These are phyloP conservation scores for Camellia granthamiana DNA, from an alignment of 148 eudicot species.

Conservation along the genomic window DNA sequence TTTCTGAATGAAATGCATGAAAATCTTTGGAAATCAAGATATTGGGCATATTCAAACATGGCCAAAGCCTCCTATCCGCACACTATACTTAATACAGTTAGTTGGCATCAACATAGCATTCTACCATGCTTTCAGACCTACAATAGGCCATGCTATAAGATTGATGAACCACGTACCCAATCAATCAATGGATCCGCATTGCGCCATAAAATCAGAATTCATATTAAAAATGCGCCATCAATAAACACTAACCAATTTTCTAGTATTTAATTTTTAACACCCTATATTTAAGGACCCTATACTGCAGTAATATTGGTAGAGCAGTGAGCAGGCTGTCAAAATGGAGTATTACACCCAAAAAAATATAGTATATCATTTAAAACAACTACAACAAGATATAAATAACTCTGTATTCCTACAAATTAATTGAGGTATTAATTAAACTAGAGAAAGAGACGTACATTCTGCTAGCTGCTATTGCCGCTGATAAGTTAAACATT, in stretches of 20 bases:
- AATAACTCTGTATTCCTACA: not conserved
- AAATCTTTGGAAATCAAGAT: no score
- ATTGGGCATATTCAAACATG: no score
- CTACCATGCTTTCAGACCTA: not conserved
- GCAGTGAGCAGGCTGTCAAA: no score
- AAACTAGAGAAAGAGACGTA: conserved; percentile 32
- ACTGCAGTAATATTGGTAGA: not conserved
- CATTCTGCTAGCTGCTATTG: conserved; percentile 91
- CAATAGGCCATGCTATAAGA: not conserved
- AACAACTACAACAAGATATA: not conserved
- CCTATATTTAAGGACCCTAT: not conserved
- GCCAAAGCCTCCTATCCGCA: not conserved
- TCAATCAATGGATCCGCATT: not conserved
- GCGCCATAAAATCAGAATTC: not conserved
- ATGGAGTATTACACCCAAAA: not conserved
- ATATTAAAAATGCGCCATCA: not conserved
- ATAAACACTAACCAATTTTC: no score
- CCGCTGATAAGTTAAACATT: conserved; percentile 80
- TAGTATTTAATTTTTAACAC: no score
- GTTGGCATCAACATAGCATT: not conserved
- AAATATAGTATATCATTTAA: not conserved
- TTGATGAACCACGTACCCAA: not conserved
- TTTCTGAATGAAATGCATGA: no score
- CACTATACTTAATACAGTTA: not conserved
- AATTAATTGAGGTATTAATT: not conserved